Percentiles rank a stretch among this genome's conserved stretches.
Evolutionary conservation across 2,329 filamentous ascomycete genomes (phyloP).

Genomic region (Talaromyces atroroseus): DNA sequence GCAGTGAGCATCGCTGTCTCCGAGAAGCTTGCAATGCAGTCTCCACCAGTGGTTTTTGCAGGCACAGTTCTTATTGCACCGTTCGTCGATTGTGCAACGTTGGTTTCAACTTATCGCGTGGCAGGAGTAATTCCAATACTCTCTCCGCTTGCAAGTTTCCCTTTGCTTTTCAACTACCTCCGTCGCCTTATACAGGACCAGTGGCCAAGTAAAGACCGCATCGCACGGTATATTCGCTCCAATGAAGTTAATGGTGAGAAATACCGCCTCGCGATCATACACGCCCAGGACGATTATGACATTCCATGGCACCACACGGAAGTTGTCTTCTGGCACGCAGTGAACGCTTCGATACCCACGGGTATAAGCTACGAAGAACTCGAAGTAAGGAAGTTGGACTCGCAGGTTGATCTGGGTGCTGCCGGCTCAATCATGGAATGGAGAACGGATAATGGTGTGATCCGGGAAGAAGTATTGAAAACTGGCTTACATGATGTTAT

Average conservation of each 20-base stretch:
- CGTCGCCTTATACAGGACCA: slow-evolving; percentile 45
- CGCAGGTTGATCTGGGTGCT: slow-evolving; percentile 39
- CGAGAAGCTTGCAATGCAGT: slow-evolving; percentile 39
- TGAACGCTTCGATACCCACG: slow-evolving; percentile 41
- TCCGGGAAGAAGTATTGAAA: slow-evolving; percentile 53
- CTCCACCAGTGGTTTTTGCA: slow-evolving; percentile 45
- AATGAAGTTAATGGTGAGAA: slow-evolving; percentile 15
- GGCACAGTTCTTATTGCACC: slow-evolving; percentile 54
- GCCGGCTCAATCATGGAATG: slow-evolving; percentile 49
- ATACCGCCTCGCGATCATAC: slow-evolving; percentile 30
- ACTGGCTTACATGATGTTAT: slow-evolving; percentile 54
- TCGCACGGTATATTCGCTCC: slow-evolving; percentile 41
- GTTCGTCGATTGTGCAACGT: slow-evolving; percentile 50
- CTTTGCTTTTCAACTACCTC: slow-evolving; percentile 43
- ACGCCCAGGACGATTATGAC: slow-evolving; percentile 32
- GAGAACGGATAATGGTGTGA: slow-evolving; percentile 41
- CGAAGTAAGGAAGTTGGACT: slow-evolving; percentile 38
- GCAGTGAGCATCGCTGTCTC: slow-evolving; percentile 46
- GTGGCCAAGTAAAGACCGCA: slow-evolving; percentile 48
- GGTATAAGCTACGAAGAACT: slow-evolving; percentile 43
- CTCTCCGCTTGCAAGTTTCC: slow-evolving; percentile 47
- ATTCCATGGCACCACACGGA: slow-evolving; percentile 36
- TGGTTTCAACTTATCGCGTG: slow-evolving; percentile 55
- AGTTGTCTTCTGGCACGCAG: slow-evolving; percentile 50
- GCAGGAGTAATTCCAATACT: slow-evolving; percentile 52